Percentiles rank a stretch among this genome's conserved stretches.
These are phyloP conservation scores for Backusella macrospora DNA, from an alignment of 192 early-diverging fungal genomes.

Conservation along the genomic window DNA sequence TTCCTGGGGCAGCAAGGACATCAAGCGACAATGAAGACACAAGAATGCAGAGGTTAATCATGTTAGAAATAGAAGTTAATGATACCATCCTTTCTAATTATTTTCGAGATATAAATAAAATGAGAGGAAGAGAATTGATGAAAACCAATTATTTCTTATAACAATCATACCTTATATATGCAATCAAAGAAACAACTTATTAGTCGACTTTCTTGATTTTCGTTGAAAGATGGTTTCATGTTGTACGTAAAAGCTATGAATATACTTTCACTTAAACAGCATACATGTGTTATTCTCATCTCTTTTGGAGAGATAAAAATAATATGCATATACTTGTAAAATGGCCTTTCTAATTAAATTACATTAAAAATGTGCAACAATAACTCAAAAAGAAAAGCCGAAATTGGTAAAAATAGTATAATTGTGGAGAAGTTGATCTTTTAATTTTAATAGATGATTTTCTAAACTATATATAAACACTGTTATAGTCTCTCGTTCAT, in stretches of 20 bases:
- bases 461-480: neutral
- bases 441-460: neutral
- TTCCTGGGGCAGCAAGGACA: neutral
- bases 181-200: neutral
- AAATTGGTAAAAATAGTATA: constrained; percentile 1
- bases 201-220: neutral
- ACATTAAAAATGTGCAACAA: neutral
- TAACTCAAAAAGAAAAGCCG: neutral
- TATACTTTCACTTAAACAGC: neutral
- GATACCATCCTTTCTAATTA: neutral
- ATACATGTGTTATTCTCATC: constrained; percentile 2
- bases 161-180: neutral
- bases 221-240: neutral
- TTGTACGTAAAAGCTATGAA: neutral
- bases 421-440: neutral
- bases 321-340: neutral
- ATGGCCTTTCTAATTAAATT: neutral
- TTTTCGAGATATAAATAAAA: neutral
- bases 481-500: too few species aligned
- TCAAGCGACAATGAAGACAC: neutral
- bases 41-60: neutral
- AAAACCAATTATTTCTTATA: neutral
- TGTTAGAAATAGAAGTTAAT: neutral
- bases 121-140: neutral
- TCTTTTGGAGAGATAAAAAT: neutral